Base-by-base conservation (phyloP, 495 filamentous ascomycete species). In the Trichoderma gamsii region DNA sequence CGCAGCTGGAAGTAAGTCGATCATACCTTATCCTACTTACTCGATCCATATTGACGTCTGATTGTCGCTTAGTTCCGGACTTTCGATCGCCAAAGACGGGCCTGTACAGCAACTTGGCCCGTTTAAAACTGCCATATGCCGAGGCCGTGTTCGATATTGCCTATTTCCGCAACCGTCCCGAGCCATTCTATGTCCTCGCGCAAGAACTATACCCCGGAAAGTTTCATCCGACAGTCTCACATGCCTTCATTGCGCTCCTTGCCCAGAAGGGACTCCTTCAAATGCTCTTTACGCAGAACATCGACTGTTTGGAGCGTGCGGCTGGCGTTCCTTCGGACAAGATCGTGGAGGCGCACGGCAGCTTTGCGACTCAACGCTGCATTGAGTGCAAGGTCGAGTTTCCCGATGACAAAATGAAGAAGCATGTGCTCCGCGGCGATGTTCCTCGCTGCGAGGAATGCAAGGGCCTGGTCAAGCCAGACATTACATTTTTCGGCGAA, bases 201-300 rank as follows among this genome's bases (percentile, higher is more conserved):
- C 87, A 89, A 69, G 93, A 98, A 74, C 83, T 99, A 13, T 96
- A 96, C 75, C 96, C 95, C 0, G 96, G 93, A n/a, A 87, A 88
- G 71, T 97, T 90, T 81, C 83, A 87, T 67, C 96, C 96, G 3
- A 98, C 93, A 3, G 79, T 96, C 67, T 86, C 91, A 3, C 93
- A 97, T 76, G 86, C 84, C n/a, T 97, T 97, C 76, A 86, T 97
- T 72, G 83, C 83, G 29, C 70, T 79, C 41, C 85, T 97, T 16
- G 83, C 91, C 41, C 80, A 90, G 61, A 95, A 93, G 78, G 86
- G 87, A 6, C 79, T 93, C 41, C 80, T 99, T 16, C 78, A 90
- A 71, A 94, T 92, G 79, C 84, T 93, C 51, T 99, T 97, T 79
- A 97, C 96, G 6, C 95, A 99, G 76, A 99, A 99, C 75, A 97